Evolutionary conservation across 352 stramenopile genomes (phyloP).

Genomic region (Blastocystis sp.): DNA sequence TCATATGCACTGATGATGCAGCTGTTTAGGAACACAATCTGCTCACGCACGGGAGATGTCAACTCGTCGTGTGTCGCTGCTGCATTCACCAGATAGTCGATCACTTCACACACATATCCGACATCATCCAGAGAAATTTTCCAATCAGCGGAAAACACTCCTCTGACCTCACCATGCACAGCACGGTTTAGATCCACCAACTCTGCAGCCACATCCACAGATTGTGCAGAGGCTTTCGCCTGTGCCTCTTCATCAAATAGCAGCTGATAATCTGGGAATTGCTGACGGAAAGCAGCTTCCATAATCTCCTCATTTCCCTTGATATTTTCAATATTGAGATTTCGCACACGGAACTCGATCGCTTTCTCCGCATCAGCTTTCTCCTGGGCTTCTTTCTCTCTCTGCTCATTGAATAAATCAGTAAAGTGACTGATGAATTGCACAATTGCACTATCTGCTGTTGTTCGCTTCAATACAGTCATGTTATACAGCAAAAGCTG

Average conservation of each 20-base stretch:
- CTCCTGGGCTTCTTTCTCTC: slow-evolving; percentile 35
- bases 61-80: not conserved
- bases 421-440: slow-evolving; percentile 77
- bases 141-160: not conserved
- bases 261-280: slow-evolving; percentile 84
- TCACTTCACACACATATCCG: slow-evolving; percentile 30
- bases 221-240: slow-evolving; percentile 53
- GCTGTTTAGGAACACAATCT: slow-evolving; percentile 8
- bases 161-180: not conserved
- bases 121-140: slow-evolving; percentile 29
- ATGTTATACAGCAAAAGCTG: slow-evolving; percentile 12
- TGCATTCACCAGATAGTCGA: not conserved
- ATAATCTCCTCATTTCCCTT: slow-evolving; percentile 64
- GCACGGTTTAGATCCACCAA: not conserved
- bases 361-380: slow-evolving; percentile 60
- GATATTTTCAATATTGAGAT: slow-evolving; percentile 52
- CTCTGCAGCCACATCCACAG: slow-evolving; percentile 1
- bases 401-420: slow-evolving; percentile 67
- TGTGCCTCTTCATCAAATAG: slow-evolving; percentile 67
- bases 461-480: not conserved
- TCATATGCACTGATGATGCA: not conserved
- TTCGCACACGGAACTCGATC: slow-evolving; percentile 69
- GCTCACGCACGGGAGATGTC: not conserved
- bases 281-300: slow-evolving; percentile 79
- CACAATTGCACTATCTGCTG: slow-evolving; percentile 65